phyloP scores from a whole-genome alignment of 2,329 filamentous ascomycete genomes.

The Epichloe amarillans region DNA sequence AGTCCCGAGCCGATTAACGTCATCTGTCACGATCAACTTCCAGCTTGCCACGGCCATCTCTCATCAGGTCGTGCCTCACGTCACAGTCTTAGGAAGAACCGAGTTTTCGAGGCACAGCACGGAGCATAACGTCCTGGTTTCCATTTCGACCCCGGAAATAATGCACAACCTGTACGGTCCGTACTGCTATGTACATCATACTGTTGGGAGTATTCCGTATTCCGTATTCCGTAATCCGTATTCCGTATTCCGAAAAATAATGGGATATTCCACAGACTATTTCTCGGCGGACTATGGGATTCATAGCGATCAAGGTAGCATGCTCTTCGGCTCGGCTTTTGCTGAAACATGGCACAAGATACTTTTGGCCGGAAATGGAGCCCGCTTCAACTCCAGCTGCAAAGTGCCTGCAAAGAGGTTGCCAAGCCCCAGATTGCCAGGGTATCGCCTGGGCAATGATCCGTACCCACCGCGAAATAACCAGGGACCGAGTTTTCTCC shows the following conservation, averaged over 20 bases:
- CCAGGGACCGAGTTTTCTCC: slow-evolving; percentile 1
- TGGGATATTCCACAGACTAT: too few species aligned
- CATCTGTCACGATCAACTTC: background rate
- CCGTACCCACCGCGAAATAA: too few species aligned
- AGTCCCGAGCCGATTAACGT: background rate
- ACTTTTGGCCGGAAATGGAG: background rate
- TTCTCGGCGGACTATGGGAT: too few species aligned
- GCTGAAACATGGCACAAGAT: too few species aligned
- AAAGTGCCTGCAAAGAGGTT: too few species aligned
- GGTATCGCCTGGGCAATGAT: too few species aligned
- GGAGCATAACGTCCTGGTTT: background rate
- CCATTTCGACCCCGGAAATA: background rate
- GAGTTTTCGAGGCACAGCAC: background rate
- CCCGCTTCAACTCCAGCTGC: background rate
- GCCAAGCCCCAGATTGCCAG: too few species aligned
- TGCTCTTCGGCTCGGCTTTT: background rate
- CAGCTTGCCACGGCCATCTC: background rate
- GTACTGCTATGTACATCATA: too few species aligned
- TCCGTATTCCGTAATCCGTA: too few species aligned
- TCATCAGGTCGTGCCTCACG: background rate
- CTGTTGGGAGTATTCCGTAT: too few species aligned
- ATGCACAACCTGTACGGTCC: too few species aligned
- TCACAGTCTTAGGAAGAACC: background rate
- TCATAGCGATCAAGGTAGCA: background rate
- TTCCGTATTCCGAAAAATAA: too few species aligned